phyloP scores from a whole-genome alignment of 495 filamentous ascomycete genomes.

The Aspergillus panamensis region DNA sequence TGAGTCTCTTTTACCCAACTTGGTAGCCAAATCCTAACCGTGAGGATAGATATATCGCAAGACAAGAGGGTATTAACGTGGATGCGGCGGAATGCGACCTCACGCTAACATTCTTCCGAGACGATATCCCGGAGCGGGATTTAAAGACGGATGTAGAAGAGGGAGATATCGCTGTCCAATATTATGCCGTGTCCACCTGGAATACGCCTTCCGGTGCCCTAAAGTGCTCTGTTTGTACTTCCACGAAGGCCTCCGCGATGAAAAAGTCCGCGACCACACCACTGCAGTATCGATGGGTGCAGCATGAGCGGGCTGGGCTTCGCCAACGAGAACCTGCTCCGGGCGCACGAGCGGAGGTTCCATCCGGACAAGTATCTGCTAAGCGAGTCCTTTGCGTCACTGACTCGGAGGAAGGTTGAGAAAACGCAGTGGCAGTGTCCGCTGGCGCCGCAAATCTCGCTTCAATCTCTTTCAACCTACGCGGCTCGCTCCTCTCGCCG shows the following conservation, averaged over 20 bases:
- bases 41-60: not conserved
- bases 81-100: constrained; percentile 11
- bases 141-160: not conserved
- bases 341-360: not conserved
- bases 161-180: constrained; percentile 7
- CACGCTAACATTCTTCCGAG: constrained; percentile 1
- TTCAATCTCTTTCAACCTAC: constrained; percentile 78
- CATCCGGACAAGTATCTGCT: constrained; percentile 6
- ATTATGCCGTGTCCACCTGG: constrained; percentile 8
- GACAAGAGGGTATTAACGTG: constrained; percentile 1
- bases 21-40: not conserved
- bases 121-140: not conserved
- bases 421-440: no score
- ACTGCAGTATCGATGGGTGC: not conserved
- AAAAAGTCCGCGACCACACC: not conserved
- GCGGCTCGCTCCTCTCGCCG: constrained; percentile 69
- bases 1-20: not conserved
- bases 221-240: constrained; percentile 12
- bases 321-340: not conserved
- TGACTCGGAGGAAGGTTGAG: no score
- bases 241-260: constrained; percentile 6
- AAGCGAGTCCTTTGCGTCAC: no score
- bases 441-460: constrained; percentile 78
- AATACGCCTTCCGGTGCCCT: constrained; percentile 7
- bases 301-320: not conserved